phyloP scores from a whole-genome alignment of 2,329 filamentous ascomycete genomes.

The Iodosphaeria phyllophila region DNA sequence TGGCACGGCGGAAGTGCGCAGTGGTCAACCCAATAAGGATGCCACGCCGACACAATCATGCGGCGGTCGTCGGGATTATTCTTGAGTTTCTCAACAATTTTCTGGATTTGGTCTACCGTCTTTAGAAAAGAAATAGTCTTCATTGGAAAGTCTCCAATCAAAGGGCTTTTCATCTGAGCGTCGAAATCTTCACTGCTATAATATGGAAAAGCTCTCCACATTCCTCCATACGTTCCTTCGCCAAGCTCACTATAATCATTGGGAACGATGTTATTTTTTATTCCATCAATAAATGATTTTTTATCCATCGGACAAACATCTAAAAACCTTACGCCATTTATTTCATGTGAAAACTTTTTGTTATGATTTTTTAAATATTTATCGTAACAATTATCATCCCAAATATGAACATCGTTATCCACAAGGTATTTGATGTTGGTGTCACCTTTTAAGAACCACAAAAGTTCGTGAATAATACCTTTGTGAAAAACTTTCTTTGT shows the following conservation, averaged over 20 bases:
- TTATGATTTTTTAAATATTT: conserved; percentile 96
- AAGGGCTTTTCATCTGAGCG: no score
- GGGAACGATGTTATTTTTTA: no score
- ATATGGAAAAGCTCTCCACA: conserved; percentile 98
- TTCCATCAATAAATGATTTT: conserved; percentile 78
- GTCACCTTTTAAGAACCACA: conserved; percentile 83
- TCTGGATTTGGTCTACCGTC: conserved; percentile 86
- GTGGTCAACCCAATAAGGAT: conserved; percentile 61
- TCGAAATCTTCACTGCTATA: conserved; percentile 85
- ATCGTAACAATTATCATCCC: conserved; percentile 92
- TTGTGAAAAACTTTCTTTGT: conserved; percentile 93
- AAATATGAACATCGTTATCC: conserved; percentile 78
- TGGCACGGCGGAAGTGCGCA: conserved; percentile 93
- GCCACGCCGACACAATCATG: conserved; percentile 89
- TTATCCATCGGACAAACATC: no score
- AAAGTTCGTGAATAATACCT: conserved; percentile 76
- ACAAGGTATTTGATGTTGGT: conserved; percentile 66
- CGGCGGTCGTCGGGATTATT: conserved; percentile 73
- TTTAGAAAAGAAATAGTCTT: no score
- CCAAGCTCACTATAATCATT: no score
- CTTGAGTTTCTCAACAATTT: conserved; percentile 74
- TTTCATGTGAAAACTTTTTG: conserved; percentile 77
- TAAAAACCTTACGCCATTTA: no score
- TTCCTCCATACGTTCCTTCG: conserved; percentile 82
- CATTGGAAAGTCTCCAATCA: no score